These are phyloP conservation scores for Trichocomaceae sp. DNA, from an alignment of 2,329 filamentous ascomycete species.

Conservation along the genomic window DNA sequence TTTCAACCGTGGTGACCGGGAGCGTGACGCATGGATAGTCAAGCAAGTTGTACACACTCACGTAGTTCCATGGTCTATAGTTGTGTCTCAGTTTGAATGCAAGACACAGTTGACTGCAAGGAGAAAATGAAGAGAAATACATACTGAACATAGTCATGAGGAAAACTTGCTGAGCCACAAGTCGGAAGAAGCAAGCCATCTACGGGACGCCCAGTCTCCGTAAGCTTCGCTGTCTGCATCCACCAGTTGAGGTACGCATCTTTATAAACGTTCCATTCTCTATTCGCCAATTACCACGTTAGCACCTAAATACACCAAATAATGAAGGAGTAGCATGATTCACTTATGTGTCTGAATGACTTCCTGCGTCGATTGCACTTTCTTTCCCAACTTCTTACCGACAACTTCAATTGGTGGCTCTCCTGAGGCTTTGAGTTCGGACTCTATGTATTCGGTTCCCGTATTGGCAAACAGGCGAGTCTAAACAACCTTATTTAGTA, in stretches of 20 bases:
- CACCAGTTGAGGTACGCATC: conserved; percentile 18
- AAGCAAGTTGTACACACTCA: conserved; percentile 20
- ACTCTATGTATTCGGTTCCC: not conserved
- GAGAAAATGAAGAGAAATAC: not conserved
- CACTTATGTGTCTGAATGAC: not conserved
- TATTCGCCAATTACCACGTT: not conserved
- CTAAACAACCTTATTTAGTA: not conserved
- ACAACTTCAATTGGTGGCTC: not conserved
- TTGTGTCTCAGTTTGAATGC: not conserved
- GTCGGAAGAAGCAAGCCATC: not conserved
- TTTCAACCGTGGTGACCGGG: not conserved
- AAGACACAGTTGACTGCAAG: not conserved
- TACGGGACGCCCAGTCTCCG: conserved; percentile 1
- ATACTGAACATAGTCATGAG: not conserved
- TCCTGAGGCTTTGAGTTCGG: not conserved
- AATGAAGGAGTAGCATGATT: not conserved
- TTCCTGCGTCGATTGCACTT: not conserved
- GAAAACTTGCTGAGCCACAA: not conserved
- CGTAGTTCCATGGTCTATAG: not conserved
- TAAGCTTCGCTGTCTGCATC: conserved; percentile 17
- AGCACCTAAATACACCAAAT: not conserved
- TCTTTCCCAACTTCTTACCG: not conserved
- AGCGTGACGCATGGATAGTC: conserved; percentile 20
- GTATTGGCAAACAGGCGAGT: not conserved
- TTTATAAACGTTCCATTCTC: conserved; percentile 8